Evolutionary conservation across 2,329 filamentous ascomycete genomes (phyloP).

Genomic region (Fusarium camptoceras): DNA sequence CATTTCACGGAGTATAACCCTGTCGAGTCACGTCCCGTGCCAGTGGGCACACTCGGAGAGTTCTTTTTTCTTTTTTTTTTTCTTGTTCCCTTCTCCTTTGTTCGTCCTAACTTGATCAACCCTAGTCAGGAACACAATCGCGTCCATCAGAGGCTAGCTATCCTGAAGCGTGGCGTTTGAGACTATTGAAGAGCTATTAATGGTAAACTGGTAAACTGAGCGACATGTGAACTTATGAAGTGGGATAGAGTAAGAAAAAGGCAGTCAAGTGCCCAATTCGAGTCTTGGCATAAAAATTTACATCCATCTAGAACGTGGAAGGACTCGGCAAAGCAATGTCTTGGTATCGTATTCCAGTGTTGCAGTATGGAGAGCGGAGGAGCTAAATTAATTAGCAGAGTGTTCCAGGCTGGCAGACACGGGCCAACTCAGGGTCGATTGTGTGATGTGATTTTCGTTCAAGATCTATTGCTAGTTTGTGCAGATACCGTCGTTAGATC

Average conservation of each 20-base stretch:
- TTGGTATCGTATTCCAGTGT: slow-evolving; percentile 4
- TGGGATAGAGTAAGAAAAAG: background rate
- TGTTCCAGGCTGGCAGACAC: background rate
- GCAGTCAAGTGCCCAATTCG: background rate
- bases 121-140: slow-evolving; percentile 8
- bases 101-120: slow-evolving; percentile 10
- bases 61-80: background rate
- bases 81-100: background rate
- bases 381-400: slow-evolving; percentile 28
- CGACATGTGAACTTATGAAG: slow-evolving; percentile 3
- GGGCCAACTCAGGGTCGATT: slow-evolving; percentile 20
- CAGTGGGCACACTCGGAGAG: slow-evolving; percentile 13
- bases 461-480: slow-evolving; percentile 13
- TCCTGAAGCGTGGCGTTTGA: slow-evolving; percentile 16
- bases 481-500: slow-evolving; percentile 23
- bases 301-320: background rate
- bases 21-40: background rate
- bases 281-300: background rate
- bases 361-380: slow-evolving; percentile 1
- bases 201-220: background rate
- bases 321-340: slow-evolving; percentile 9
- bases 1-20: background rate
- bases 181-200: slow-evolving; percentile 24
- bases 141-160: background rate
- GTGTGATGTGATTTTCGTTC: slow-evolving; percentile 8